Percentiles rank a stretch among this genome's conserved stretches.
These are phyloP conservation scores for Kazachstania taianensis DNA, from an alignment of 805 yeast species.

Conservation along the genomic window DNA sequence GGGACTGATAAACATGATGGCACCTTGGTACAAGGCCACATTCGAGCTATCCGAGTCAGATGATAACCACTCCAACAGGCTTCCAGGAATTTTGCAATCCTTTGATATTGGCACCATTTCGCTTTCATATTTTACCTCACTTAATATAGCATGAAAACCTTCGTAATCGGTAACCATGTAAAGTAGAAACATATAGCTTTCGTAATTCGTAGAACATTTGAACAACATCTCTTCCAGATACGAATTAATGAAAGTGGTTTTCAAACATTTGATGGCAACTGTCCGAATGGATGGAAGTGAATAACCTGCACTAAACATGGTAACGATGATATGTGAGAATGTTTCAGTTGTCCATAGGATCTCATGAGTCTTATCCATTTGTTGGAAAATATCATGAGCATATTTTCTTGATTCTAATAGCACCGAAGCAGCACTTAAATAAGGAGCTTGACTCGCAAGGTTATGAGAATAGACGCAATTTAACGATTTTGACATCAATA, in stretches of 20 bases:
- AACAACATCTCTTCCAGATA: slow-evolving; percentile 27
- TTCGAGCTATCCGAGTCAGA: slow-evolving; percentile 25
- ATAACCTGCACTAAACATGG: slow-evolving; percentile 45
- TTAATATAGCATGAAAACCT: slow-evolving; percentile 28
- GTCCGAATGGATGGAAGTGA: slow-evolving; percentile 46
- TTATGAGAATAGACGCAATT: slow-evolving; percentile 25
- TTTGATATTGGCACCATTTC: slow-evolving; percentile 28
- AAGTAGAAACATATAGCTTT: slow-evolving; percentile 28
- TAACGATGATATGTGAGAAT: slow-evolving; percentile 42
- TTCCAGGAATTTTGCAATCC: slow-evolving; percentile 31
- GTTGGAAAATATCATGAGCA: slow-evolving; percentile 31
- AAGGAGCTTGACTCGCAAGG: slow-evolving; percentile 15
- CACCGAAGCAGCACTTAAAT: background rate
- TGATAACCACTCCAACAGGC: slow-evolving; percentile 27
- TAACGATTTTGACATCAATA: slow-evolving; percentile 31
- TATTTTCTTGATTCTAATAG: slow-evolving; percentile 29
- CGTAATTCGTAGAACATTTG: slow-evolving; percentile 11
- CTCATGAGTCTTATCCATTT: slow-evolving; percentile 35
- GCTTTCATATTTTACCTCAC: slow-evolving; percentile 29
- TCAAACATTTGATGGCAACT: slow-evolving; percentile 38
- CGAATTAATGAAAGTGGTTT: slow-evolving; percentile 35
- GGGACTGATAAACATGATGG: slow-evolving; percentile 26
- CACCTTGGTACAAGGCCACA: slow-evolving; percentile 29
- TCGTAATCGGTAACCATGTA: slow-evolving; percentile 31
- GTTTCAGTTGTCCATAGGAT: slow-evolving; percentile 35